Evolutionary conservation across 306 rosid species (phyloP).

Genomic region (Crotalaria pallida): DNA sequence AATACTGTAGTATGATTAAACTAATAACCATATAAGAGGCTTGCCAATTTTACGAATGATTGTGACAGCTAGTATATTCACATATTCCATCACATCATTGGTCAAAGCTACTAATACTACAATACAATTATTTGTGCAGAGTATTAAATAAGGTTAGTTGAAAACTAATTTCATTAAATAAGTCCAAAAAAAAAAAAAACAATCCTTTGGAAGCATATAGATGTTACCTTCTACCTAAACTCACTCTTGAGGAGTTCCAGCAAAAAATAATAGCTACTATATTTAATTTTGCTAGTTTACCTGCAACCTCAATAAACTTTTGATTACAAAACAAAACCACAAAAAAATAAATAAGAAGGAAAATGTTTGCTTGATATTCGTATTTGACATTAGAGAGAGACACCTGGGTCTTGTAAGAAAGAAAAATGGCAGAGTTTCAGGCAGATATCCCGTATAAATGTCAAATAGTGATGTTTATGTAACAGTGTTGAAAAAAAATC

Average conservation of each 20-base stretch:
- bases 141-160: background rate
- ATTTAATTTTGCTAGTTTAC: background rate
- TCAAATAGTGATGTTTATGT: too few species aligned
- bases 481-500: too few species aligned
- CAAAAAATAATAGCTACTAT: background rate
- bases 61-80: background rate
- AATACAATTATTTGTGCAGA: background rate
- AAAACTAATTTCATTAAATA: background rate
- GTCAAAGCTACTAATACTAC: background rate
- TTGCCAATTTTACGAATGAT: constrained; percentile 4
- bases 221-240: background rate
- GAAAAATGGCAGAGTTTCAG: too few species aligned
- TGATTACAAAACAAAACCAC: background rate
- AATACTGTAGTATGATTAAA: background rate
- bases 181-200: background rate
- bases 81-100: background rate
- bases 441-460: too few species aligned
- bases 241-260: background rate
- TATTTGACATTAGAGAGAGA: too few species aligned
- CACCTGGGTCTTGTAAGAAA: too few species aligned
- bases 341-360: background rate
- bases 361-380: too few species aligned
- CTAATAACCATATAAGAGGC: background rate
- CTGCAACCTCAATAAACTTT: background rate
- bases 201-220: background rate